Conservation (phyloP, 805 yeast species). For the Kodamaea laetipori region DNA sequence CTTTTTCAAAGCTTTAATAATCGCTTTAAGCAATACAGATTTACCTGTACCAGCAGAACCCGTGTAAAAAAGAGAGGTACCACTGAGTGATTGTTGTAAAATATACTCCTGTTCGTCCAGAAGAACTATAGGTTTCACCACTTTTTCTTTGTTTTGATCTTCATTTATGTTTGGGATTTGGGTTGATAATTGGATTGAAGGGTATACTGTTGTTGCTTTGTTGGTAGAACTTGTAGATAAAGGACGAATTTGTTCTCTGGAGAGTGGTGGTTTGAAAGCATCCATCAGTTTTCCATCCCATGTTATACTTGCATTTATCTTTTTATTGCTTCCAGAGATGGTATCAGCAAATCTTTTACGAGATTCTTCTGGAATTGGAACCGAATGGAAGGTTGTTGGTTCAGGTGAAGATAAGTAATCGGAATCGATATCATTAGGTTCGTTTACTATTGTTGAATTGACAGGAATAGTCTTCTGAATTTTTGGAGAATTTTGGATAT, state of each 20-base stretch:
- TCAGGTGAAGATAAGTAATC: background rate
- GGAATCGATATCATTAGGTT: background rate
- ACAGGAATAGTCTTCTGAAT: too few species aligned
- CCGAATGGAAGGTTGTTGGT: background rate
- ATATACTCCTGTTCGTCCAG: constrained; percentile 65
- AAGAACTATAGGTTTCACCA: constrained; percentile 24
- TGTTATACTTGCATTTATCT: background rate
- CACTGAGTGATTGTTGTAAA: constrained; percentile 61
- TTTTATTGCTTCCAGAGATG: background rate
- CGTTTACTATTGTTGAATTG: too few species aligned
- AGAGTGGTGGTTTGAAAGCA: constrained; percentile 6
- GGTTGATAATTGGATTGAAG: constrained; percentile 34
- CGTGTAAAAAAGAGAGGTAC: constrained; percentile 80
- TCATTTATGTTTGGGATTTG: constrained; percentile 19
- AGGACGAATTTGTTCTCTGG: constrained; percentile 2
- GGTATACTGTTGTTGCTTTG: constrained; percentile 17
- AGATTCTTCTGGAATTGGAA: background rate
- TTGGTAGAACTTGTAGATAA: constrained; percentile 14
- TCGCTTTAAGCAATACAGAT: constrained; percentile 72
- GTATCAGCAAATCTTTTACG: background rate
- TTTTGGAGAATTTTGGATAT: background rate
- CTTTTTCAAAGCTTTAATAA: constrained; percentile 54
- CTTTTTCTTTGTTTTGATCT: constrained; percentile 7
- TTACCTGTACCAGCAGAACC: constrained; percentile 99
- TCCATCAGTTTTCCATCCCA: constrained; percentile 11